Percentiles rank a stretch among this genome's conserved stretches.
Evolutionary conservation across 208 protist genomes (phyloP).

Genomic region (Trypanosoma cruzi): DNA sequence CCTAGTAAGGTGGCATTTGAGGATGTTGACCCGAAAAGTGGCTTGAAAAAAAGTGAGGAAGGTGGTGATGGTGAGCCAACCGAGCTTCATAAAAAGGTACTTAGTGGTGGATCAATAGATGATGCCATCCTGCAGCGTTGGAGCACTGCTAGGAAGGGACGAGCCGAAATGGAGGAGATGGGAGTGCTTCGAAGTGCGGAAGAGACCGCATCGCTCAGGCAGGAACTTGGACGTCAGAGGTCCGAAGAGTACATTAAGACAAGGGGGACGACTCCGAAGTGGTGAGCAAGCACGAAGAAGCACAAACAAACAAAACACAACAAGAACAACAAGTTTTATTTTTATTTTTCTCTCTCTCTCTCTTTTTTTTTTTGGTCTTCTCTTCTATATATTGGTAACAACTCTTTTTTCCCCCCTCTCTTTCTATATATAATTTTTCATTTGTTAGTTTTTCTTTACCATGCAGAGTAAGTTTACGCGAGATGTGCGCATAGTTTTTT

Average conservation of each 20-base stretch:
- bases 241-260: slow-evolving; percentile 10
- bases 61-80: slow-evolving; percentile 32
- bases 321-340: too few species aligned
- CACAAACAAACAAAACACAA: background rate
- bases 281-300: slow-evolving; percentile 31
- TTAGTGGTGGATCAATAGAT: slow-evolving; percentile 45
- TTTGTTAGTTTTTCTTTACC: slow-evolving; percentile 3
- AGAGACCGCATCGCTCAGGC: slow-evolving; percentile 32
- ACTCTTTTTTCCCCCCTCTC: background rate
- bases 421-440: background rate
- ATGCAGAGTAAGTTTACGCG: slow-evolving; percentile 23
- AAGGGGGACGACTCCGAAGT: slow-evolving; percentile 55
- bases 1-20: slow-evolving; percentile 76
- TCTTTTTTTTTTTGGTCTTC: too few species aligned
- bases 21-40: slow-evolving; percentile 29
- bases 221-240: slow-evolving; percentile 29
- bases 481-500: slow-evolving; percentile 23
- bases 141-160: slow-evolving; percentile 40
- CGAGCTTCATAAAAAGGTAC: slow-evolving; percentile 53
- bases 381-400: too few species aligned
- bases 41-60: slow-evolving; percentile 23
- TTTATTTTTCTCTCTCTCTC: too few species aligned
- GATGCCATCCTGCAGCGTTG: slow-evolving; percentile 53
- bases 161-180: slow-evolving; percentile 41
- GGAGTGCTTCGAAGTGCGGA: slow-evolving; percentile 36